These are phyloP conservation scores for Phaseolus lunatus DNA, from an alignment of 306 rosid genomes.

Conservation along the genomic window DNA sequence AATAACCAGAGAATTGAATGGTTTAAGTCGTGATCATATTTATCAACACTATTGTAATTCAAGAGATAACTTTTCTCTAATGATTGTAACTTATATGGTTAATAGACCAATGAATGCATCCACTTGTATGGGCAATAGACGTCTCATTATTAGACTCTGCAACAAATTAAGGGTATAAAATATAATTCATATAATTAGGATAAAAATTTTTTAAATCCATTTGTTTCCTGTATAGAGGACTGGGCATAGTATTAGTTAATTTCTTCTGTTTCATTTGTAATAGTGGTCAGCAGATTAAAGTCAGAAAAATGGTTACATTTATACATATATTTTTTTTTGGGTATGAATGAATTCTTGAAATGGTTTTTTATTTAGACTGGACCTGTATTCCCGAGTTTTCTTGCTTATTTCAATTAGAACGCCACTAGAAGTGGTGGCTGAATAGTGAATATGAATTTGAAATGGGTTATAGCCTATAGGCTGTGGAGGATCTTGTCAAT, in stretches of 20 bases:
- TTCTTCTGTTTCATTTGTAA: conserved; percentile 9
- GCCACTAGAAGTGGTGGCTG: not conserved
- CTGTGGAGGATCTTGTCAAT: not conserved
- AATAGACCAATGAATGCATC: not conserved
- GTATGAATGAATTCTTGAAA: not conserved
- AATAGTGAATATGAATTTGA: not conserved
- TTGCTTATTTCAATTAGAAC: not conserved
- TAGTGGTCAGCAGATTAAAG: not conserved
- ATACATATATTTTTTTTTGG: too few relatives aligned
- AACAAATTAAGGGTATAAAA: too few relatives aligned
- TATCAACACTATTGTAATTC: not conserved
- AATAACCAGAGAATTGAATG: not conserved
- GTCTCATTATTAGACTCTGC: too few relatives aligned
- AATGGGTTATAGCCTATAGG: not conserved
- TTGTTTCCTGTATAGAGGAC: not conserved
- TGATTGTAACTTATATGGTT: not conserved
- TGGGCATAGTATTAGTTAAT: not conserved
- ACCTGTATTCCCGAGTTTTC: not conserved
- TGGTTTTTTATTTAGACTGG: not conserved
- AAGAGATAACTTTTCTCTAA: not conserved
- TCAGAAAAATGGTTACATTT: too few relatives aligned
- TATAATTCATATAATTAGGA: too few relatives aligned
- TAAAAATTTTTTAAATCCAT: not conserved
- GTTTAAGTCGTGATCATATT: not conserved
- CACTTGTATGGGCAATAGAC: not conserved